Conservation (phyloP, 306 rosid genomes). For the Corylus heterophylla region DNA sequence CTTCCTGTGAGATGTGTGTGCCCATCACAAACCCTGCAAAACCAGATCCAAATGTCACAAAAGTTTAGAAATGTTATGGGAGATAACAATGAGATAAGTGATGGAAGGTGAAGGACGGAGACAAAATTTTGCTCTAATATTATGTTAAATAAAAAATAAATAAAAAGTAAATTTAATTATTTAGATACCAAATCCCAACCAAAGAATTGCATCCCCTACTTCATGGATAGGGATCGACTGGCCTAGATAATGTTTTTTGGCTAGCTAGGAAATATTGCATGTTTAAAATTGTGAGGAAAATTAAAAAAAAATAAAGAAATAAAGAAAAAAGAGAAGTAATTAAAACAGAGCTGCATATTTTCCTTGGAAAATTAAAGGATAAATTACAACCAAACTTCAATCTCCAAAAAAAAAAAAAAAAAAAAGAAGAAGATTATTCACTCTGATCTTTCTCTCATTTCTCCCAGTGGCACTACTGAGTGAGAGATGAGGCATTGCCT, state of each 20-base stretch:
- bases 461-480: slow-evolving; percentile 33
- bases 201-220: neutral
- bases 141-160: too few relatives aligned
- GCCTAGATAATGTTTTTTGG: neutral
- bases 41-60: neutral
- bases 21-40: neutral
- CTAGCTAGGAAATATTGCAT: neutral
- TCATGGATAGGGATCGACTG: neutral
- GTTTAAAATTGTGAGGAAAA: neutral
- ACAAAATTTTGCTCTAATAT: too few relatives aligned
- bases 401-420: neutral
- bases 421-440: neutral
- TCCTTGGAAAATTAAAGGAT: slow-evolving; percentile 9
- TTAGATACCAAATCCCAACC: neutral
- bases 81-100: too few relatives aligned
- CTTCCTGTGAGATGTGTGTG: neutral
- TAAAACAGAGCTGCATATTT: neutral
- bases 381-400: slow-evolving; percentile 28
- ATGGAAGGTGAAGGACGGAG: too few relatives aligned
- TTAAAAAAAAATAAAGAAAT: neutral
- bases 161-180: too few relatives aligned
- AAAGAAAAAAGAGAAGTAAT: neutral
- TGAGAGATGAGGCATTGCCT: slow-evolving; percentile 64
- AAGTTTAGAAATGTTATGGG: neutral
- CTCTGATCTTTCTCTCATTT: slow-evolving; percentile 3